phyloP scores from a whole-genome alignment of 176 grass and related monocot genomes.

The Lolium rigidum region DNA sequence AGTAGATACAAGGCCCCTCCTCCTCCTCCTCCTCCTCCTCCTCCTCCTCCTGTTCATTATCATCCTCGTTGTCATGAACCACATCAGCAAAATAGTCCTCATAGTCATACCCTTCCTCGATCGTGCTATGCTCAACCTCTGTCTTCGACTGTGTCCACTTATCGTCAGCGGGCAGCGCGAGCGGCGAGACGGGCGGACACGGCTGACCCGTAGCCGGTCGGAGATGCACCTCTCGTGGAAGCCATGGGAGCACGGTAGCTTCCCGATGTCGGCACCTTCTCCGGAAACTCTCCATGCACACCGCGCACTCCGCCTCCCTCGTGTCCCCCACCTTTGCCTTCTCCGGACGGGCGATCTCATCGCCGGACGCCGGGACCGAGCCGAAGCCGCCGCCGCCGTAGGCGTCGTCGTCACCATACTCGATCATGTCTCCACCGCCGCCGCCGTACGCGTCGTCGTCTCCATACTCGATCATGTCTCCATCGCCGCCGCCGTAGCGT shows the following conservation, averaged over 20 bases:
- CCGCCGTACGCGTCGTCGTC: neutral
- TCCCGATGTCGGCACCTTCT: neutral
- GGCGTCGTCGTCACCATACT: neutral
- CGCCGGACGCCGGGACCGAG: neutral
- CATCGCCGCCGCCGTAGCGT: neutral
- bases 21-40: neutral
- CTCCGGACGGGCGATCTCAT: neutral
- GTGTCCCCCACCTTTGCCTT: neutral
- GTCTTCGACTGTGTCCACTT: neutral
- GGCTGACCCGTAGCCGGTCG: neutral
- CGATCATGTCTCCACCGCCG: neutral
- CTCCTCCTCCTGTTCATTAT: neutral
- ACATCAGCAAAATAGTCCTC: neutral
- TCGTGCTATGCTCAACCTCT: neutral
- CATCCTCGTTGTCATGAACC: neutral
- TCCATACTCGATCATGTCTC: neutral
- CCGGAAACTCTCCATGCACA: neutral
- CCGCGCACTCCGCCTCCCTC: neutral
- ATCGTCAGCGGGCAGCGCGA: neutral
- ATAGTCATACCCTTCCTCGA: neutral
- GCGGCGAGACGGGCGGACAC: constrained; percentile 37
- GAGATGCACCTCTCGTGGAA: constrained; percentile 32
- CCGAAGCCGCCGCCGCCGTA: neutral
- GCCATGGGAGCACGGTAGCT: constrained; percentile 19
- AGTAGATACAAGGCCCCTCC: neutral